phyloP scores from a whole-genome alignment of 495 filamentous ascomycete species.

The Penicillium robsamsonii region DNA sequence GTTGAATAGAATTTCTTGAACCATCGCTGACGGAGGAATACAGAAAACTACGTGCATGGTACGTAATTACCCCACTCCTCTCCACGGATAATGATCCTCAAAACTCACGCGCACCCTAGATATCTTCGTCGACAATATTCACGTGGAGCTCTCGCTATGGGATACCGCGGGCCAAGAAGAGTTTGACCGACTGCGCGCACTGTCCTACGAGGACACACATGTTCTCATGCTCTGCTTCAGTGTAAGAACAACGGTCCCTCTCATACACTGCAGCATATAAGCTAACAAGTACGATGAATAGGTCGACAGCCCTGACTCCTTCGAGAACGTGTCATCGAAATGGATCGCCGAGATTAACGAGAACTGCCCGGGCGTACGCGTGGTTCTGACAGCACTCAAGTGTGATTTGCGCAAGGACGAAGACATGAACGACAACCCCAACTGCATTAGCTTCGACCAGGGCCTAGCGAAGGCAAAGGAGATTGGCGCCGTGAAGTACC shows the following conservation, averaged over 20 bases:
- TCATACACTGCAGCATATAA: not conserved
- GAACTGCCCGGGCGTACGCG: constrained; percentile 90
- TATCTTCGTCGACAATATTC: constrained; percentile 94
- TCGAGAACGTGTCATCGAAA: constrained; percentile 97
- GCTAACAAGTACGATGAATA: constrained; percentile 27
- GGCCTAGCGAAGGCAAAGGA: constrained; percentile 89
- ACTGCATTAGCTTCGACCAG: constrained; percentile 85
- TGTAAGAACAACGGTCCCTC: constrained; percentile 36
- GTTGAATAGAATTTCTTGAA: not conserved
- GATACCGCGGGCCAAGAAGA: constrained; percentile 99
- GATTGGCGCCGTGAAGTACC: constrained; percentile 84
- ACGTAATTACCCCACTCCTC: constrained; percentile 25
- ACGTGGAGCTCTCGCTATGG: constrained; percentile 97
- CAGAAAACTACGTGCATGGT: constrained; percentile 99
- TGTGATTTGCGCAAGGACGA: constrained; percentile 84
- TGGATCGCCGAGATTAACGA: constrained; percentile 98
- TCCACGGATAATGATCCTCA: not conserved
- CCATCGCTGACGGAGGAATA: constrained; percentile 29
- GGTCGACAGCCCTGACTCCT: constrained; percentile 90
- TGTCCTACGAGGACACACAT: constrained; percentile 97
- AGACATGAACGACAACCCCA: constrained; percentile 56
- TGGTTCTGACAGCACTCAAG: constrained; percentile 95
- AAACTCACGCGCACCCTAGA: constrained; percentile 52
- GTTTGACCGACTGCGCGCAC: constrained; percentile 92
- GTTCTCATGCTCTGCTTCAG: constrained; percentile 98